Base-by-base conservation (phyloP, 1,284 basidiomycete species). In the Cryptococcus sp. region DNA sequence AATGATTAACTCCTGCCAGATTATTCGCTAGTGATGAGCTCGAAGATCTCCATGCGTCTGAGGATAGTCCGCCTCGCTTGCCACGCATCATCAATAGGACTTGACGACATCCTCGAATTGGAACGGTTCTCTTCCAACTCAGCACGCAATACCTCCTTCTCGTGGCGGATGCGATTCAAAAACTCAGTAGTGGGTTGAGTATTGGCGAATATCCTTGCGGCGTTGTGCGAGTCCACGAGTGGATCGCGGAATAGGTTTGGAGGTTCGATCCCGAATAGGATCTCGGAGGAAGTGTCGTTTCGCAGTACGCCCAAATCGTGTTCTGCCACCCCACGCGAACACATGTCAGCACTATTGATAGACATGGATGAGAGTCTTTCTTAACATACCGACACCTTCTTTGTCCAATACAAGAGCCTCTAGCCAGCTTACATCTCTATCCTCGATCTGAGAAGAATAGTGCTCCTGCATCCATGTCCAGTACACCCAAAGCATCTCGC, bases 231-330 rank as follows among this genome's bases (percentile, higher is more conserved):
- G 37, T 72, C 73, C 16, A 62, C 58, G 1, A 72, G 56, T 15
- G 67, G 53, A 56, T 78, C 68, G 10, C 72, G 68, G 65, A 70
- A 79, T 20, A 77, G 68, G 57, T 79, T 79, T 0, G 74, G 64
- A 23, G 74, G 68, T 54, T 79, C 77, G 25, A 70, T 63, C 16
- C 69, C 72, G 65, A 79, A 79, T 19, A 79, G 58, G 19, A 68
- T 66, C 5, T 63, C 63, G 16, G 54, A 38, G 20, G 19, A 46
- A 47, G 37, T 20, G 43, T 54, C 34, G 11, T 44, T 26, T 5
- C 39, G 25, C 15, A 65, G 46, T 4, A 50, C 23, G 17, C 10
- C 29, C n/a, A 64, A 23, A 40, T 67, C 59, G 5, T 58, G 39
- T n/a, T 63, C 57, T 61, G 46, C 10, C n/a, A 50, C 16, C 13